Evolutionary conservation across 768 basidiomycete species (phyloP).

Genomic region (Trametes cingulata): DNA sequence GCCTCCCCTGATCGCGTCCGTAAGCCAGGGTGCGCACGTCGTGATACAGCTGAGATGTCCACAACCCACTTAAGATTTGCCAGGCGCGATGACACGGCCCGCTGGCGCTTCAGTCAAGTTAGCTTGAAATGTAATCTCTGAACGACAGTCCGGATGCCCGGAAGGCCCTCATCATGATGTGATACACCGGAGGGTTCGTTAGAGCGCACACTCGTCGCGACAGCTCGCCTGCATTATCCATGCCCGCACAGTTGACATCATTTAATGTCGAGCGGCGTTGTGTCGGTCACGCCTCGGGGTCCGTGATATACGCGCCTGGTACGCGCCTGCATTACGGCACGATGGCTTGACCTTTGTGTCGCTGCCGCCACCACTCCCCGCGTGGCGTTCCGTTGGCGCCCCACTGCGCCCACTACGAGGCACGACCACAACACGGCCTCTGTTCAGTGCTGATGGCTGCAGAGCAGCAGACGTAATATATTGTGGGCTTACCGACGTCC

Average conservation of each 20-base stretch:
- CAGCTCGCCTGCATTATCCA: not conserved
- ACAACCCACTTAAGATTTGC: not conserved
- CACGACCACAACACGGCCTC: not conserved
- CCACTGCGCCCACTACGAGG: not conserved
- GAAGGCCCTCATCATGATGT: slow-evolving; percentile 14
- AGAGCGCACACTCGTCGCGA: not conserved
- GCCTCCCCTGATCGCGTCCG: slow-evolving; percentile 6
- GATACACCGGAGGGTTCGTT: not conserved
- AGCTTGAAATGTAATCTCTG: slow-evolving; percentile 11
- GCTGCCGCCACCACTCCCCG: slow-evolving; percentile 20
- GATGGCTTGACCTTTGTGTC: slow-evolving; percentile 27
- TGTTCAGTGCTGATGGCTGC: not conserved
- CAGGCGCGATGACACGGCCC: slow-evolving; percentile 1
- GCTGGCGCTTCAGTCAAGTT: not conserved
- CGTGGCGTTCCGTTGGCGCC: slow-evolving; percentile 17
- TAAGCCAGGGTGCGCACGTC: not conserved
- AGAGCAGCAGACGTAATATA: not conserved
- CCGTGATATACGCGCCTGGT: not conserved
- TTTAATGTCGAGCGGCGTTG: not conserved
- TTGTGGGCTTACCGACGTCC: slow-evolving; percentile 3
- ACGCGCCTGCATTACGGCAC: slow-evolving; percentile 25
- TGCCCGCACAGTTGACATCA: slow-evolving; percentile 12
- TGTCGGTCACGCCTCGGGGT: not conserved
- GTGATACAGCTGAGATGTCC: slow-evolving; percentile 2
- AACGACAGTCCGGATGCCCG: slow-evolving; percentile 8